Percentiles rank a stretch among this genome's conserved stretches.
These are phyloP conservation scores for Russula compacta DNA, from an alignment of 768 basidiomycete genomes.

Conservation along the genomic window DNA sequence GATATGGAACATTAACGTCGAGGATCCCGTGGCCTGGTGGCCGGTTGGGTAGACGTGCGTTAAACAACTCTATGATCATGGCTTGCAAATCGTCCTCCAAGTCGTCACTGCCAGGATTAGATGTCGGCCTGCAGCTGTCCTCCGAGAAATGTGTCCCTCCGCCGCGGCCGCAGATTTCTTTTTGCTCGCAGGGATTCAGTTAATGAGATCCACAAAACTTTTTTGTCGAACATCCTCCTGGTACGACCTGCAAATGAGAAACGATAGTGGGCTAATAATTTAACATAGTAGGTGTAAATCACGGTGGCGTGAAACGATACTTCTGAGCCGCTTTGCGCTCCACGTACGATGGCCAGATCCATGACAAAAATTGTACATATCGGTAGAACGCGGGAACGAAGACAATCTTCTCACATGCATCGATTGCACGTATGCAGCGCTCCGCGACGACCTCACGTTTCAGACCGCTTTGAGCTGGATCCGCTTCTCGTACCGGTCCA, in stretches of 20 bases:
- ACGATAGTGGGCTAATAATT: background rate
- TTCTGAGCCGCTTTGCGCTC: constrained; percentile 53
- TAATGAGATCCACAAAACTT: background rate
- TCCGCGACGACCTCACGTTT: constrained; percentile 51
- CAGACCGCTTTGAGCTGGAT: constrained; percentile 51
- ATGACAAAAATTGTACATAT: constrained; percentile 50
- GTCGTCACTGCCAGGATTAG: no score
- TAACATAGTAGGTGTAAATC: background rate
- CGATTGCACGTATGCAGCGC: constrained; percentile 51
- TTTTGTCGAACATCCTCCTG: background rate
- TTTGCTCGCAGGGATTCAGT: background rate
- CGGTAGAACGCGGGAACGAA: constrained; percentile 45
- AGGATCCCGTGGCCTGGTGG: background rate
- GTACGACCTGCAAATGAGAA: background rate
- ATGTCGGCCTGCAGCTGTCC: background rate
- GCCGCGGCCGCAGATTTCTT: background rate
- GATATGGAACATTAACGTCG: background rate
- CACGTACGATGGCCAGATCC: constrained; percentile 50
- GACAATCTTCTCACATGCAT: constrained; percentile 45
- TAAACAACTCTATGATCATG: background rate
- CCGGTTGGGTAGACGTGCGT: background rate
- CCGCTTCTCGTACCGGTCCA: constrained; percentile 32
- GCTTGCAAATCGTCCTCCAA: background rate
- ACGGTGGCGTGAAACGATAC: constrained; percentile 41
- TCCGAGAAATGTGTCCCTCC: background rate